These are phyloP conservation scores for Peniophora sp. DNA, from an alignment of 1,284 basidiomycete genomes.

Conservation along the genomic window DNA sequence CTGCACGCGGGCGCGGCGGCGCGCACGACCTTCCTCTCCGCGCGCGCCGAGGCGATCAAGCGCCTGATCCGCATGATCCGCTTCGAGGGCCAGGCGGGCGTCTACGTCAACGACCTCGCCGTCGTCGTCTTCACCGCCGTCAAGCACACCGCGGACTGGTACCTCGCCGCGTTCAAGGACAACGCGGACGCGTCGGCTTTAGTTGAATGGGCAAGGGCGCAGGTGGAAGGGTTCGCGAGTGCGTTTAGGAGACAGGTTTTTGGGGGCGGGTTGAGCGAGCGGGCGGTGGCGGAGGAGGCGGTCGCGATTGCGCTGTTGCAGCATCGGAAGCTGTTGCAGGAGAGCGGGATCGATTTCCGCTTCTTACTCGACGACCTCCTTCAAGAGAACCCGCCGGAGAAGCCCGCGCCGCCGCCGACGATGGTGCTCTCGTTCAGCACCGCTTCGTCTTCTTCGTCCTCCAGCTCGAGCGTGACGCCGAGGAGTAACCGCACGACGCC, in stretches of 20 bases:
- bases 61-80: conserved; percentile 77
- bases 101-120: conserved; percentile 76
- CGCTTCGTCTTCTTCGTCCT: not conserved
- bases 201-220: conserved; percentile 88
- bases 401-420: conserved; percentile 9
- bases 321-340: conserved; percentile 78
- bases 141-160: conserved; percentile 98
- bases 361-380: conserved; percentile 75
- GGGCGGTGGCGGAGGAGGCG: conserved; percentile 65
- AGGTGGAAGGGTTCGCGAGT: conserved; percentile 79
- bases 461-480: not conserved
- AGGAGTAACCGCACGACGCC: not conserved
- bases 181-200: conserved; percentile 92
- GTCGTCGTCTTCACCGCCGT: conserved; percentile 84
- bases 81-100: conserved; percentile 85
- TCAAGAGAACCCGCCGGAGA: conserved; percentile 15
- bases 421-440: not conserved
- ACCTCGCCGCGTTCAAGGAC: conserved; percentile 90
- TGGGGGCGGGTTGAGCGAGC: conserved; percentile 67
- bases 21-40: conserved; percentile 75
- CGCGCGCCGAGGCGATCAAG: conserved; percentile 71
- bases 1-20: conserved; percentile 77
- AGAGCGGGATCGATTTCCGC: conserved; percentile 89
- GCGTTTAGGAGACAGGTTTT: conserved; percentile 92
- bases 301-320: conserved; percentile 69